Conservation (phyloP, 1,284 basidiomycete genomes). For the Heterobasidion annosum region DNA sequence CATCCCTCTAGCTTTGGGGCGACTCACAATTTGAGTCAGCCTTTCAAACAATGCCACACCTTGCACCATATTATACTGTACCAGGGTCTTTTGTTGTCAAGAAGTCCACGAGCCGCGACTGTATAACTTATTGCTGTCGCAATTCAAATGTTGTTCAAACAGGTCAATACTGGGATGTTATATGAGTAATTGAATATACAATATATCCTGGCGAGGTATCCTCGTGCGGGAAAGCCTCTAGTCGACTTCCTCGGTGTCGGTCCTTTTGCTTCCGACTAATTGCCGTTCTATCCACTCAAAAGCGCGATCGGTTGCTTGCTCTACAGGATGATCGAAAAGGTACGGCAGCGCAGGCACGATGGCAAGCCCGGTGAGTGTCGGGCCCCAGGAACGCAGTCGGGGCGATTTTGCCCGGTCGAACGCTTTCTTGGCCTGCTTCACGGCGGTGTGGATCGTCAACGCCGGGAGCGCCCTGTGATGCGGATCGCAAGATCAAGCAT, state of each 20-base stretch:
- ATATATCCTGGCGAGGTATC: too few relatives aligned
- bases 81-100: not conserved
- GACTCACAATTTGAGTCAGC: slow-evolving; percentile 29
- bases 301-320: slow-evolving; percentile 49
- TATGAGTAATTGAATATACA: not conserved
- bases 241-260: not conserved
- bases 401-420: slow-evolving; percentile 60
- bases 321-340: slow-evolving; percentile 81
- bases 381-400: slow-evolving; percentile 70
- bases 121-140: not conserved
- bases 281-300: slow-evolving; percentile 58
- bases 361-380: slow-evolving; percentile 71
- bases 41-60: not conserved
- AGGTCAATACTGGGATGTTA: not conserved
- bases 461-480: slow-evolving; percentile 60
- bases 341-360: slow-evolving; percentile 78
- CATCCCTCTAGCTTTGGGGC: slow-evolving; percentile 67
- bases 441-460: slow-evolving; percentile 81
- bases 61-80: not conserved
- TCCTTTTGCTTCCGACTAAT: not conserved
- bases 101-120: not conserved
- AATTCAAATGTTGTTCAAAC: not conserved
- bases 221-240: not conserved
- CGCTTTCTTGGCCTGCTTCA: slow-evolving; percentile 69
- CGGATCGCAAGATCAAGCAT: not conserved